Percentiles rank a stretch among this genome's conserved stretches.
phyloP scores from a whole-genome alignment of 371 early-diverging fungal genomes.

The Mortierella sp. region DNA sequence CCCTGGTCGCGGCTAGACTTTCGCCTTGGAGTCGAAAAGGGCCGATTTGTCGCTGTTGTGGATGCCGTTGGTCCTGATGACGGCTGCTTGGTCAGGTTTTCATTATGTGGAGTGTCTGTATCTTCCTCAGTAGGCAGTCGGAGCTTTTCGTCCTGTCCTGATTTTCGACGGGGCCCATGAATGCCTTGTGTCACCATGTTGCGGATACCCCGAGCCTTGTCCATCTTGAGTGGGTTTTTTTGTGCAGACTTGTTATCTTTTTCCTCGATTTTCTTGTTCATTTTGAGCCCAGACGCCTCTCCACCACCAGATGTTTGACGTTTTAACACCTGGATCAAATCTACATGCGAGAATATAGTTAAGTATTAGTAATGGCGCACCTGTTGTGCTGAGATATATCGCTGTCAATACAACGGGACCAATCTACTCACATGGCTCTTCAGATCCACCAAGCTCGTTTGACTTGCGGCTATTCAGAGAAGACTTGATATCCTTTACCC shows the following conservation, averaged over 20 bases:
- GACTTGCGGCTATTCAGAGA: slow-evolving; percentile 39
- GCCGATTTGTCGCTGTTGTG: slow-evolving; percentile 16
- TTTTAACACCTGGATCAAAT: slow-evolving; percentile 40
- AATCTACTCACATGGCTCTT: slow-evolving; percentile 38
- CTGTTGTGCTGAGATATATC: not conserved
- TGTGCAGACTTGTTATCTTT: slow-evolving; percentile 29
- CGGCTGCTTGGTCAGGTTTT: not conserved
- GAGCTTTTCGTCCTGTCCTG: slow-evolving; percentile 41
- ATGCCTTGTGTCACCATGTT: slow-evolving; percentile 48
- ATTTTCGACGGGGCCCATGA: slow-evolving; percentile 43
- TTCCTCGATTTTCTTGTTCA: slow-evolving; percentile 54
- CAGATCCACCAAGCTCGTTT: slow-evolving; percentile 31
- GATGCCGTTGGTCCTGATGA: slow-evolving; percentile 11
- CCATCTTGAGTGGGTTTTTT: slow-evolving; percentile 41
- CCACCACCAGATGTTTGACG: slow-evolving; percentile 35
- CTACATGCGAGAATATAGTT: slow-evolving; percentile 4
- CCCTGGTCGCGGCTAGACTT: slow-evolving; percentile 35
- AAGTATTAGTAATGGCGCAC: not conserved
- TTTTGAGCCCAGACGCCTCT: slow-evolving; percentile 38
- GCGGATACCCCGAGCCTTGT: slow-evolving; percentile 46
- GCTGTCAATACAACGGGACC: not conserved
- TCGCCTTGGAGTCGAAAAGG: slow-evolving; percentile 10
- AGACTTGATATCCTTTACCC: slow-evolving; percentile 42
- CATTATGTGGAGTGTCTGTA: not conserved
- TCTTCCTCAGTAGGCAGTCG: slow-evolving; percentile 20